Conservation (phyloP, 2,329 filamentous ascomycete genomes). For the Aspergillus luchuensis region DNA sequence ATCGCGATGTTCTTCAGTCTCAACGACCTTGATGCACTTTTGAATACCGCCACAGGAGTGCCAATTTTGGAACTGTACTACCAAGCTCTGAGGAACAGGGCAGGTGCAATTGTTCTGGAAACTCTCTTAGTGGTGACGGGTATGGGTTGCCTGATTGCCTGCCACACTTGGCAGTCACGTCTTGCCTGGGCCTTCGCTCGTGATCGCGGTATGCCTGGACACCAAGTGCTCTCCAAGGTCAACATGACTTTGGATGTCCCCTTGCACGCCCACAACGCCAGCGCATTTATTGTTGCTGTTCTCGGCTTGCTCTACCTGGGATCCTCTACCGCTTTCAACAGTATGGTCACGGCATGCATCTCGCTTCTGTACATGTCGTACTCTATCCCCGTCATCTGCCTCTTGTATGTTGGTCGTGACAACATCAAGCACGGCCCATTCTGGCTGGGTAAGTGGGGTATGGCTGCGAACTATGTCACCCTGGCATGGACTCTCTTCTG, state of each 20-base stretch:
- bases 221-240: slow-evolving; percentile 45
- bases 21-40: slow-evolving; percentile 45
- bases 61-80: slow-evolving; percentile 54
- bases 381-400: slow-evolving; percentile 49
- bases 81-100: slow-evolving; percentile 45
- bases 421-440: slow-evolving; percentile 52
- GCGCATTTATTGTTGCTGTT: slow-evolving; percentile 49
- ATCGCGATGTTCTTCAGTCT: slow-evolving; percentile 55
- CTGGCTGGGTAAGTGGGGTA: slow-evolving; percentile 49
- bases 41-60: slow-evolving; percentile 46
- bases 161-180: slow-evolving; percentile 55
- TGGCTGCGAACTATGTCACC: slow-evolving; percentile 46
- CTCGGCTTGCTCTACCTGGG: slow-evolving; percentile 53
- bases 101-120: slow-evolving; percentile 51
- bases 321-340: slow-evolving; percentile 46
- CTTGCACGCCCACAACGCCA: slow-evolving; percentile 48
- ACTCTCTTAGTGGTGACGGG: slow-evolving; percentile 51
- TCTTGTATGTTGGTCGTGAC: slow-evolving; percentile 49
- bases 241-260: slow-evolving; percentile 48
- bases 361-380: slow-evolving; percentile 53
- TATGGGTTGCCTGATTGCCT: slow-evolving; percentile 50
- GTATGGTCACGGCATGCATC: slow-evolving; percentile 51
- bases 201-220: slow-evolving; percentile 52
- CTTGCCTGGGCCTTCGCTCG: slow-evolving; percentile 57
- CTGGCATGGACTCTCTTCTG: slow-evolving; percentile 51